Percentiles rank a stretch among this genome's conserved stretches.
phyloP scores from a whole-genome alignment of 176 grass and related monocot species.

The bread wheat (Triticum aestivum) region IWGSC_CS_RefSeq_v2.1 NC_057806.1:37888597-37889096 shows the following conservation, averaged over 20 bases:
- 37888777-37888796: no score
- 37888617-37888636: neutral
- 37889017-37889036: conserved; percentile 25
- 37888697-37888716: no score
- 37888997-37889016: neutral
- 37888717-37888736: no score
- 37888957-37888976: neutral
- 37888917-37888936: neutral
- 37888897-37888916: neutral
- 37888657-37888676: neutral
- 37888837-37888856: no score
- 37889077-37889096: conserved; percentile 45
- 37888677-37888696: neutral
- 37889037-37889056: conserved; percentile 34
- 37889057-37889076: conserved; percentile 47
- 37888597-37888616: neutral
- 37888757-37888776: no score
- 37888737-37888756: no score
- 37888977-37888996: neutral
- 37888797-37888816: no score
- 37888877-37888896: neutral
- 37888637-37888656: neutral
- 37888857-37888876: neutral
- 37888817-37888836: neutral
- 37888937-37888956: no score